Evolutionary conservation across 1,284 basidiomycete species (phyloP).

Genomic region (Tilletia horrida): DNA sequence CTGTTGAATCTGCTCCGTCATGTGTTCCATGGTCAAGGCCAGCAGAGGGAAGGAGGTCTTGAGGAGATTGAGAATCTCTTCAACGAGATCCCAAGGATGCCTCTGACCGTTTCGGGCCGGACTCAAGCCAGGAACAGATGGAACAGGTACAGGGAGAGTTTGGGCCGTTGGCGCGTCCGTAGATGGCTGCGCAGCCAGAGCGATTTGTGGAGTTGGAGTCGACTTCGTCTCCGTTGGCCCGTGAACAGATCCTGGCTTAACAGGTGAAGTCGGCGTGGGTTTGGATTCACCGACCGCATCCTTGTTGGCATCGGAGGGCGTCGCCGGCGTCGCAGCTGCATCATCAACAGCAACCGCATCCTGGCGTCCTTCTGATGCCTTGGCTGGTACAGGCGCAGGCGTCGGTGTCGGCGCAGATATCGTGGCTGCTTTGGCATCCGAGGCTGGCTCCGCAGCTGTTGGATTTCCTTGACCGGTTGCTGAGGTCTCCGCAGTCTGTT

Average conservation of each 20-base stretch:
- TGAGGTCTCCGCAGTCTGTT: background rate
- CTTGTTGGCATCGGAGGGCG: constrained; percentile 20
- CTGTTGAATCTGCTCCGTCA: constrained; percentile 89
- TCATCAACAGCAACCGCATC: background rate
- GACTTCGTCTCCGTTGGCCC: background rate
- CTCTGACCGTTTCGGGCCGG: constrained; percentile 55
- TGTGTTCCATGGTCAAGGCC: constrained; percentile 90
- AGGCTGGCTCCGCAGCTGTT: constrained; percentile 3
- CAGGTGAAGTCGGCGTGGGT: constrained; percentile 17
- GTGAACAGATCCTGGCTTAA: background rate
- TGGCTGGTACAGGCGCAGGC: constrained; percentile 23
- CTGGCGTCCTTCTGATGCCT: constrained; percentile 20
- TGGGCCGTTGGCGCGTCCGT: background rate
- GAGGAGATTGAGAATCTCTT: constrained; percentile 88
- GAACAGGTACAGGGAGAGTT: background rate
- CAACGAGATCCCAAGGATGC: constrained; percentile 84
- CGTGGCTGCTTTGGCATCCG: constrained; percentile 19
- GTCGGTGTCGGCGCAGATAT: constrained; percentile 15
- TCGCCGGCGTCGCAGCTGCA: constrained; percentile 21
- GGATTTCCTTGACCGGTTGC: background rate
- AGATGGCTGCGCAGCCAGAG: background rate
- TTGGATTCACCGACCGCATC: constrained; percentile 18
- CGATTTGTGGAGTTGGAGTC: background rate
- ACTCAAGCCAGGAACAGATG: background rate
- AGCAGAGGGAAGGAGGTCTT: constrained; percentile 96